Conservation (phyloP, 805 yeast genomes). For the Tetrapisispora iriomotensis region DNA sequence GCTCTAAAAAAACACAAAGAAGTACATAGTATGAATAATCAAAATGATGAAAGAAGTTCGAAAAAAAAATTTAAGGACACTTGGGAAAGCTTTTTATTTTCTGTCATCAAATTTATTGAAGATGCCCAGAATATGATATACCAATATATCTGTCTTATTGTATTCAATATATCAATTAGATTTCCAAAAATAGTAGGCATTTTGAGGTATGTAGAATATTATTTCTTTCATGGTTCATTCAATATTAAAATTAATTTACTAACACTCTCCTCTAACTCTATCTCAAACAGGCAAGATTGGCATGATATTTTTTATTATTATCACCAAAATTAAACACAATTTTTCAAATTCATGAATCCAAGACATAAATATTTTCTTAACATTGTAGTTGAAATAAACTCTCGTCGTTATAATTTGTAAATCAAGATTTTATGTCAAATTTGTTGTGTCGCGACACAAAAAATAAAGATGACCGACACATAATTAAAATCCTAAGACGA, state of each 20-base stretch:
- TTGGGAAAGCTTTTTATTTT: constrained; percentile 8
- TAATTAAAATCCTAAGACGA: no score
- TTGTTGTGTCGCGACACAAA: no score
- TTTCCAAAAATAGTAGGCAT: constrained; percentile 10
- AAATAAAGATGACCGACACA: no score
- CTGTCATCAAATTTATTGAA: constrained; percentile 8
- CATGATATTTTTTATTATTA: no score
- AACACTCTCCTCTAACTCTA: background rate
- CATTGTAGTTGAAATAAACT: no score
- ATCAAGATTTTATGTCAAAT: no score
- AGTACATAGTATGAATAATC: background rate
- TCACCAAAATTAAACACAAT: no score
- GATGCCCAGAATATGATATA: constrained; percentile 12
- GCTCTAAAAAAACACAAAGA: background rate
- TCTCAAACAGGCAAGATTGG: no score
- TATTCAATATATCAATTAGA: constrained; percentile 17
- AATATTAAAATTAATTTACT: background rate
- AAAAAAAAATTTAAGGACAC: constrained; percentile 2
- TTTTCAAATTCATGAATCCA: no score
- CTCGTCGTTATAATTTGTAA: no score
- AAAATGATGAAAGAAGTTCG: background rate
- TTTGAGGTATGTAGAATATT: constrained; percentile 15
- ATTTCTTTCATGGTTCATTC: background rate
- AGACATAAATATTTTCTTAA: no score
- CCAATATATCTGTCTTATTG: constrained; percentile 17